Base-by-base conservation (phyloP, 1,284 basidiomycete genomes). In the Singerocomus inundabilis region DNA sequence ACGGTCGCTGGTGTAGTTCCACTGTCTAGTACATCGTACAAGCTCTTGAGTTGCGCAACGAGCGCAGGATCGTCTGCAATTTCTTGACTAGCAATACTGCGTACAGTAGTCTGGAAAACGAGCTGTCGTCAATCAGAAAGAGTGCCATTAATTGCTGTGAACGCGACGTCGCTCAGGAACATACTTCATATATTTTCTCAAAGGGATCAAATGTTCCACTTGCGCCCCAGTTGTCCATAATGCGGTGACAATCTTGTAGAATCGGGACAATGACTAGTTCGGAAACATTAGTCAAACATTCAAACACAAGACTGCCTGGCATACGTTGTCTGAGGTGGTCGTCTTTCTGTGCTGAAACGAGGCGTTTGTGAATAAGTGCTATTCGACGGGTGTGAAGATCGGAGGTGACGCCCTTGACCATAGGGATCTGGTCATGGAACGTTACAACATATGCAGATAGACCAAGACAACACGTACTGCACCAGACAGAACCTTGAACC, bases 401-500 rank as follows among this genome's bases (percentile, higher is more conserved):
- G 52, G 84, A 81, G 16, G 86, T 88, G 38, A 88, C 79, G 34
- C 86, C 86, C 57, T 75, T 78, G 52, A 88, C 75, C 76, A 85
- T 81, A 55, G 84, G 84, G 56, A 87, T 84, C 84, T 87, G 44
- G 35, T 24, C 29, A 24, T 42, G 52, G 48, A 35, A 56, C 44
- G 31, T 52, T 43, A 48, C 43, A 25, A 50, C 35, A 13, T 21
- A 51, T 29, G 31, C 5, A 13, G 42, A 45, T 29, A 49, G 55
- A 45, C 35, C 43, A 44, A 45, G 21, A 42, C 38, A 31, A 43
- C 42, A 76, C 82, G 55, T 62, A 88, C 86, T 46, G 83, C 84
- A 47, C 86, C 85, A 46, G 84, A 86, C 52, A 88, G 74, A 57
- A 85, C 78, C 59, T 81, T 84, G 72, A 87, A 88, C 13, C 85